A percentile compares a stretch with the other conserved stretches of the same genome.
Evolutionary conservation across 1,284 basidiomycete genomes (phyloP).

Genomic region (Sanghuangporus sanghuang): DNA sequence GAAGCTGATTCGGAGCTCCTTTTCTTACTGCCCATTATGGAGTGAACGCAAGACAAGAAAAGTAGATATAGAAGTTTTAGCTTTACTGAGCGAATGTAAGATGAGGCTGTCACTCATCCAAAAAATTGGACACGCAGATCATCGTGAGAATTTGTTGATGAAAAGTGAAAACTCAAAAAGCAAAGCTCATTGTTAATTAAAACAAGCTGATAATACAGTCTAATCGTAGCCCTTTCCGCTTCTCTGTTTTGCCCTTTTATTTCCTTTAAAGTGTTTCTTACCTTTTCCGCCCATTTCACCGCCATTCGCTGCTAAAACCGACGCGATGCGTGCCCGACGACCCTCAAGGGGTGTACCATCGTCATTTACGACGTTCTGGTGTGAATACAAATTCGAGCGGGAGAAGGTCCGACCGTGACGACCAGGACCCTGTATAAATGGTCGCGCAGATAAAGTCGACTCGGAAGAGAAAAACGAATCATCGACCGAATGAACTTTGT

Average conservation of each 20-base stretch:
- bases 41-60: not conserved
- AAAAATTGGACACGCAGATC: not conserved
- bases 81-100: too few relatives aligned
- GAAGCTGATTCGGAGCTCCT: conserved; percentile 6
- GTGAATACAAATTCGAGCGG: conserved; percentile 65
- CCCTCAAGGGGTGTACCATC: conserved; percentile 63
- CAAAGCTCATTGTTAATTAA: too few relatives aligned
- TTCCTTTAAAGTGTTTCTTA: conserved; percentile 90
- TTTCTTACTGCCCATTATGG: conserved; percentile 5
- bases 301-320: conserved; percentile 41
- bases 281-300: conserved; percentile 30
- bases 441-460: conserved; percentile 45
- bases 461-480: conserved; percentile 76
- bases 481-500: conserved; percentile 71
- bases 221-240: conserved; percentile 88
- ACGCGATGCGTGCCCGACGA: conserved; percentile 40
- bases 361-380: conserved; percentile 74
- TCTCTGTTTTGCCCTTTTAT: conserved; percentile 80
- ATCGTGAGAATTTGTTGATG: too few relatives aligned
- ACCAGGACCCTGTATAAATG: conserved; percentile 61
- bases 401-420: conserved; percentile 58
- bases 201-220: not conserved
- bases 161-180: too few relatives aligned
- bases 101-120: not conserved
- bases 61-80: too few relatives aligned